Conservation (phyloP, 78 protist species). For the Diacronema lutheri region DNA sequence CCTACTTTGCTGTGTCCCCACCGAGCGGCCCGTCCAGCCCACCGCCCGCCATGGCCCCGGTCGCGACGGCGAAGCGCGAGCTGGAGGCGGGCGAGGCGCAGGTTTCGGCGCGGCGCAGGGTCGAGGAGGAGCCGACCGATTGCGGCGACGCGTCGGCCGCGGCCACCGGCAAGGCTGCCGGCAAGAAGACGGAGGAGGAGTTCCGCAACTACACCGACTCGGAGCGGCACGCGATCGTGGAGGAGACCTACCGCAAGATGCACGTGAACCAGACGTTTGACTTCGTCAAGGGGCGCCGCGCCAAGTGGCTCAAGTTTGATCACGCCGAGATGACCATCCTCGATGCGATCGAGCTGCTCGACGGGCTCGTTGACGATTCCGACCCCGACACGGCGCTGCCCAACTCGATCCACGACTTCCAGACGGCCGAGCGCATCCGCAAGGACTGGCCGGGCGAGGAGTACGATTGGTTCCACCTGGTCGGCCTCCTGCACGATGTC, state of each 20-base stretch:
- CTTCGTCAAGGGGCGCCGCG: background rate
- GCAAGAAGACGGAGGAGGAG: background rate
- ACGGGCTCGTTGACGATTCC: conserved; percentile 43
- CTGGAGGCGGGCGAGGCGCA: too few species aligned
- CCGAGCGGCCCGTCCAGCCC: too few species aligned
- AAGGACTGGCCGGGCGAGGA: conserved; percentile 16
- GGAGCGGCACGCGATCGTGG: conserved; percentile 29
- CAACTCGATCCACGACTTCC: conserved; percentile 60
- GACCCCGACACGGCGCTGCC: conserved; percentile 69
- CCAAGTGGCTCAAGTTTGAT: background rate
- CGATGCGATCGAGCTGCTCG: conserved; percentile 52
- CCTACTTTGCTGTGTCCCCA: too few species aligned
- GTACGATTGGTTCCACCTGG: conserved; percentile 78
- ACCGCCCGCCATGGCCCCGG: too few species aligned
- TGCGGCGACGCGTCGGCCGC: too few species aligned
- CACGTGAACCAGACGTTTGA: conserved; percentile 57
- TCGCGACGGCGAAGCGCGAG: too few species aligned
- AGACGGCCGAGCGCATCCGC: conserved; percentile 83
- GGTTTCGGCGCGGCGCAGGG: too few species aligned
- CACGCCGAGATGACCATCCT: background rate
- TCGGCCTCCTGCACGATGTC: conserved; percentile 83
- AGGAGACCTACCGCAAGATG: conserved; percentile 38
- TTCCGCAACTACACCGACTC: conserved; percentile 63
- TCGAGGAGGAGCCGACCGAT: too few species aligned
- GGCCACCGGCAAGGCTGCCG: background rate